These are phyloP conservation scores for Fusarium anthophilum DNA, from an alignment of 2,329 filamentous ascomycete species.

Conservation along the genomic window DNA sequence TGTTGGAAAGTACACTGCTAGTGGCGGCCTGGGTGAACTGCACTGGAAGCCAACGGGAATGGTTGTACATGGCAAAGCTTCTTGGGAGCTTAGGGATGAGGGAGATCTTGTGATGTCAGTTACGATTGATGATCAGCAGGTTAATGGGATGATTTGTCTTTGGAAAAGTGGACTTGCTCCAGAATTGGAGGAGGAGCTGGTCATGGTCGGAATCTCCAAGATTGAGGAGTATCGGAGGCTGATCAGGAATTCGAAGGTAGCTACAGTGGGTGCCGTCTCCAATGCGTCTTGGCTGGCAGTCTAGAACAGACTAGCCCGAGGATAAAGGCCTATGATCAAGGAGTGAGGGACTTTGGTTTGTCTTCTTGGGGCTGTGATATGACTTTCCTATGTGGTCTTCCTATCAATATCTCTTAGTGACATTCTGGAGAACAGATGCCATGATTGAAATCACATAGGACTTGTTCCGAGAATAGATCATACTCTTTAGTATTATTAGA, in stretches of 20 bases:
- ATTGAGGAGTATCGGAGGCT: not conserved
- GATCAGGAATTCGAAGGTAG: not conserved
- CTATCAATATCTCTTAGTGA: not conserved
- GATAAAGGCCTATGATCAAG: not conserved
- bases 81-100: not conserved
- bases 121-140: not conserved
- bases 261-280: not conserved
- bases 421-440: not conserved
- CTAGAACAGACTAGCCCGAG: rapidly evolving
- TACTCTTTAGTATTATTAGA: not conserved
- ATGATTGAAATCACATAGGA: not conserved
- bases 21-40: not conserved
- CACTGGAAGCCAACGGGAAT: not conserved
- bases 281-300: not conserved
- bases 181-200: not conserved
- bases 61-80: not conserved
- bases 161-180: not conserved
- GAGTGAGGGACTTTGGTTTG: rapidly evolving
- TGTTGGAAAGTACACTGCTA: not conserved
- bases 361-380: not conserved
- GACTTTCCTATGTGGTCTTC: not conserved
- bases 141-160: not conserved
- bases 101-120: not conserved
- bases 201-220: not conserved
- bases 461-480: not conserved